A percentile compares a stretch with the other conserved stretches of the same genome.
Conservation (phyloP, 805 yeast species). For the Hanseniaspora lachancei region DNA sequence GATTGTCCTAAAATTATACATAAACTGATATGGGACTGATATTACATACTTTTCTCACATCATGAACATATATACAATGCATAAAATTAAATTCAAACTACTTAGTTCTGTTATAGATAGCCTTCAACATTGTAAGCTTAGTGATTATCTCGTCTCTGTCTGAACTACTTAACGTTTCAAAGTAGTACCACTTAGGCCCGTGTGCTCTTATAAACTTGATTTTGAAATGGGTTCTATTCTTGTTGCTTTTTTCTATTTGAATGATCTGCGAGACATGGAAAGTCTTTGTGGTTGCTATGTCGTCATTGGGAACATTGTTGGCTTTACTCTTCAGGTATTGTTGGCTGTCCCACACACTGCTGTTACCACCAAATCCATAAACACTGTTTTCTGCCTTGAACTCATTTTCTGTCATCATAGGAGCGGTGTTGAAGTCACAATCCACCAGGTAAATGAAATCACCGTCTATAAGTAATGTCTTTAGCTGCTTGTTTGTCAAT, state of each 20-base stretch:
- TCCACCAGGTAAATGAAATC: constrained; percentile 53
- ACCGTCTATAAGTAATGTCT: constrained; percentile 83
- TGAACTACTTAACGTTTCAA: constrained; percentile 53
- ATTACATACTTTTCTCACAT: no score
- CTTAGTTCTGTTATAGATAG: constrained; percentile 38
- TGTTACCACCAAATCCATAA: constrained; percentile 62
- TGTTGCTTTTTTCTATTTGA: constrained; percentile 61
- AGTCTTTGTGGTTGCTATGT: constrained; percentile 56
- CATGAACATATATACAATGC: no score
- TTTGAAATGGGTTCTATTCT: constrained; percentile 68
- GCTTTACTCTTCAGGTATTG: background rate
- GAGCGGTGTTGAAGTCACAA: background rate
- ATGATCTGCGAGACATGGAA: constrained; percentile 71
- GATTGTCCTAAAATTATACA: background rate
- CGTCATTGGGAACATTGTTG: background rate
- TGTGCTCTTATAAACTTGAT: constrained; percentile 57
- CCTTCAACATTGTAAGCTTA: constrained; percentile 47
- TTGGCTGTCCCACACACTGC: background rate
- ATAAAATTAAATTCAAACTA: background rate
- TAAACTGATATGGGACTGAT: no score
- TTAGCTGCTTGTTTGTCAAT: constrained; percentile 56
- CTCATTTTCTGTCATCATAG: background rate
- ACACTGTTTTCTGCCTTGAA: constrained; percentile 52
- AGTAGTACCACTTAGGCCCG: constrained; percentile 70
- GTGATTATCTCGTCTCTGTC: constrained; percentile 65